Evolutionary conservation across 1,139 yeast species (phyloP).

Genomic region (Pichia sp.): DNA sequence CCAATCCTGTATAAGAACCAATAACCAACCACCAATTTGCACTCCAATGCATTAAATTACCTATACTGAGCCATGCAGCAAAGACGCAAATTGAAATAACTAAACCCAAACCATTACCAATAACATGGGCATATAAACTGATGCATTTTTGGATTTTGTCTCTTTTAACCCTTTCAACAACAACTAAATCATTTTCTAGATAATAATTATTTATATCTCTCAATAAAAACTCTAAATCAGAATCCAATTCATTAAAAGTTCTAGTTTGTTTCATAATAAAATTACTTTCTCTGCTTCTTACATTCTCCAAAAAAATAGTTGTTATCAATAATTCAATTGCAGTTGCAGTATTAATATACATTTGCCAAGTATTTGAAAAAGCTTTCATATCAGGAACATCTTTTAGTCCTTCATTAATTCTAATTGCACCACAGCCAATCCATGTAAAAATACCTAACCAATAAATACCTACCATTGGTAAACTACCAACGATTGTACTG

Average conservation of each 20-base stretch:
- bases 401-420: constrained; percentile 16
- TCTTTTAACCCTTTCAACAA: constrained; percentile 23
- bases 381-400: constrained; percentile 14
- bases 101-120: constrained; percentile 37
- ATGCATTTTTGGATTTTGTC: constrained; percentile 25
- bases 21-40: constrained; percentile 38
- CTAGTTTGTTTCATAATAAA: constrained; percentile 26
- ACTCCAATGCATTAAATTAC: constrained; percentile 31
- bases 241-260: constrained; percentile 26
- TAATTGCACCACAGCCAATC: constrained; percentile 33
- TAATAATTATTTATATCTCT: constrained; percentile 23
- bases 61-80: constrained; percentile 33
- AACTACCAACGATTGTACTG: constrained; percentile 28
- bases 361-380: constrained; percentile 34
- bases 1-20: constrained; percentile 37
- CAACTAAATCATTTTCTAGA: constrained; percentile 23
- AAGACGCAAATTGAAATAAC: constrained; percentile 30
- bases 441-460: constrained; percentile 35
- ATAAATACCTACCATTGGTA: constrained; percentile 29
- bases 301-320: constrained; percentile 32
- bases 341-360: constrained; percentile 36
- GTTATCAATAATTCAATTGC: constrained; percentile 33
- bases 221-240: constrained; percentile 26
- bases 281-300: constrained; percentile 32
- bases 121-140: constrained; percentile 34